phyloP scores from a whole-genome alignment of 2,329 filamentous ascomycete genomes.

The Pseudogymnoascus sp. region DNA sequence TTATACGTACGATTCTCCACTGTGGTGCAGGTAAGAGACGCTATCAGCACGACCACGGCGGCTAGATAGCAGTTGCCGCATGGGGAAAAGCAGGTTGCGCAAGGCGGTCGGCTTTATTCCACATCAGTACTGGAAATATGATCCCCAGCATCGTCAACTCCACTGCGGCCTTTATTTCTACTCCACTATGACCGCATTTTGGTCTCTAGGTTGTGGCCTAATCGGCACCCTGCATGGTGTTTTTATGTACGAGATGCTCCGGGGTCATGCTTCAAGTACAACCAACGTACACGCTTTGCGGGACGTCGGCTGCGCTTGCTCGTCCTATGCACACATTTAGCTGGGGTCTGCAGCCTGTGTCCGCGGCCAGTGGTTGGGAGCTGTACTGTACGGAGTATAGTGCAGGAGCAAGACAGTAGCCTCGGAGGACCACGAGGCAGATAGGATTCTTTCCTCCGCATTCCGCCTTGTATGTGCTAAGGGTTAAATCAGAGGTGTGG shows the following conservation, averaged over 20 bases:
- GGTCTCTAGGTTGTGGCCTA: neutral
- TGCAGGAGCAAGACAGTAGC: neutral
- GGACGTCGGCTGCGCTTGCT: constrained; percentile 3
- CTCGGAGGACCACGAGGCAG: neutral
- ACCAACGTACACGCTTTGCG: neutral
- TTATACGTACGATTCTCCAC: neutral
- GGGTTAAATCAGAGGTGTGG: neutral
- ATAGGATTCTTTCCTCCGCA: neutral
- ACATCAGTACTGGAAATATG: neutral
- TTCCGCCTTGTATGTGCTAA: neutral
- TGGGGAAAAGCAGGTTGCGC: neutral
- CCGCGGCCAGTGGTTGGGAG: neutral
- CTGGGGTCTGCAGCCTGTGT: neutral
- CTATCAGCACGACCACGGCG: neutral
- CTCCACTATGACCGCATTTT: constrained; percentile 6
- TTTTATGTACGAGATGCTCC: neutral
- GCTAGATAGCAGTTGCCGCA: neutral
- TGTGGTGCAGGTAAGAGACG: neutral
- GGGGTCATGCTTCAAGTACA: neutral
- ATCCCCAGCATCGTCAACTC: neutral
- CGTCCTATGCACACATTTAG: neutral
- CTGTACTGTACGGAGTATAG: neutral
- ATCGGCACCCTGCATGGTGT: neutral
- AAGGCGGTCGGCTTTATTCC: neutral
- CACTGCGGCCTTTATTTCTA: neutral